These are phyloP conservation scores for Lepidium sativum DNA, from an alignment of 345 rosid genomes.

Conservation along the genomic window DNA sequence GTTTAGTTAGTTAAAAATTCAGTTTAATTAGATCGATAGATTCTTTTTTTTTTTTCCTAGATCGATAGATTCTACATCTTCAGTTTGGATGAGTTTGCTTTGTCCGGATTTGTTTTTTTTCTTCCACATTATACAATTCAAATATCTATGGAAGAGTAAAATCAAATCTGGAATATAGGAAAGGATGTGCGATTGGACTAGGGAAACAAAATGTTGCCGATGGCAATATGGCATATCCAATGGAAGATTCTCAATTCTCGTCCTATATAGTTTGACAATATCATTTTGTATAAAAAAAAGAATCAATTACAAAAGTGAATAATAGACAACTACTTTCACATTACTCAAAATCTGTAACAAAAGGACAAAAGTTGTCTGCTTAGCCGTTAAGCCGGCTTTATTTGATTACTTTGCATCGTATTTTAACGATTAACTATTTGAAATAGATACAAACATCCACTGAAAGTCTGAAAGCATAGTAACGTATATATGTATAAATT, in stretches of 20 bases:
- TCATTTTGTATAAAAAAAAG: neutral
- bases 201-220: neutral
- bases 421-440: neutral
- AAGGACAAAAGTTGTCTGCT: neutral
- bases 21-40: too few relatives aligned
- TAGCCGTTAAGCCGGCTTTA: neutral
- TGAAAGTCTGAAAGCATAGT: neutral
- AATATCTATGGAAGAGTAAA: neutral
- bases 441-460: too few relatives aligned
- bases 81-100: too few relatives aligned
- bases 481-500: neutral
- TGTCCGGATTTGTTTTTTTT: too few relatives aligned
- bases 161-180: neutral
- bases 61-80: too few relatives aligned
- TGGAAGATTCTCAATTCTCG: constrained; percentile 15
- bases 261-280: neutral
- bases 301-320: neutral
- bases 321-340: neutral
- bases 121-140: too few relatives aligned
- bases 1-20: too few relatives aligned
- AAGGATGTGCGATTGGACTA: neutral
- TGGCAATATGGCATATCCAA: constrained; percentile 15
- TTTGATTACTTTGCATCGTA: neutral
- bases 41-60: too few relatives aligned
- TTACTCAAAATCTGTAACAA: constrained; percentile 4